Conservation (phyloP, 495 filamentous ascomycete species). For the Thozetella sp. region DNA sequence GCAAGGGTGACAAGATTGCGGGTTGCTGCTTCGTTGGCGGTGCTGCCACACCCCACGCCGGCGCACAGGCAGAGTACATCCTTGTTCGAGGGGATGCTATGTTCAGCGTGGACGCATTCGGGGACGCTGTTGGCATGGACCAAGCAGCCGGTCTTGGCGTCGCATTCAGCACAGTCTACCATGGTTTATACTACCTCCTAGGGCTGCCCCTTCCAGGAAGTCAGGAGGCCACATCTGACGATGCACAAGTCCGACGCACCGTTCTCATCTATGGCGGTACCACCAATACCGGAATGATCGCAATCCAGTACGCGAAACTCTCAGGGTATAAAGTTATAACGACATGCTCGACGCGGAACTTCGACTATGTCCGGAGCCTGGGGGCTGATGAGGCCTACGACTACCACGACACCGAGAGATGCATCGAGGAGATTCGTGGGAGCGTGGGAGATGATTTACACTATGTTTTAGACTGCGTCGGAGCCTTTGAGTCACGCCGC, state of each 20-base stretch:
- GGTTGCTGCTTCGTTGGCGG: neutral
- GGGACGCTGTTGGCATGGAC: neutral
- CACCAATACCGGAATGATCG: slow-evolving; percentile 38
- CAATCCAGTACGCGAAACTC: slow-evolving; percentile 38
- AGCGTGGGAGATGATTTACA: neutral
- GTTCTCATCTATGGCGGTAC: slow-evolving; percentile 41
- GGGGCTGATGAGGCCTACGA: slow-evolving; percentile 22
- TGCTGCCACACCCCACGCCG: neutral
- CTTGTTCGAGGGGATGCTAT: neutral
- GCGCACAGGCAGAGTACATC: neutral
- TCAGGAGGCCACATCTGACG: neutral
- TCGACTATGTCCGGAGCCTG: slow-evolving; percentile 14
- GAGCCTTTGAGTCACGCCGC: neutral
- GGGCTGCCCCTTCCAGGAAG: neutral
- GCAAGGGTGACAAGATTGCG: neutral
- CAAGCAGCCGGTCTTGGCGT: neutral
- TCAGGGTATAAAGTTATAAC: slow-evolving; percentile 17
- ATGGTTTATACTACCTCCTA: neutral
- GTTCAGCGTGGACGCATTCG: neutral
- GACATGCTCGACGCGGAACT: slow-evolving; percentile 19
- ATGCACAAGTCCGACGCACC: slow-evolving; percentile 6
- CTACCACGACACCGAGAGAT: slow-evolving; percentile 9
- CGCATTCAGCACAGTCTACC: neutral
- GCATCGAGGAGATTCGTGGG: slow-evolving; percentile 8
- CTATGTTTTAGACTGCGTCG: slow-evolving; percentile 6